A percentile compares a stretch with the other conserved stretches of the same genome.
Conservation (phyloP, 306 rosid species). For the Mimosa pudica region DNA sequence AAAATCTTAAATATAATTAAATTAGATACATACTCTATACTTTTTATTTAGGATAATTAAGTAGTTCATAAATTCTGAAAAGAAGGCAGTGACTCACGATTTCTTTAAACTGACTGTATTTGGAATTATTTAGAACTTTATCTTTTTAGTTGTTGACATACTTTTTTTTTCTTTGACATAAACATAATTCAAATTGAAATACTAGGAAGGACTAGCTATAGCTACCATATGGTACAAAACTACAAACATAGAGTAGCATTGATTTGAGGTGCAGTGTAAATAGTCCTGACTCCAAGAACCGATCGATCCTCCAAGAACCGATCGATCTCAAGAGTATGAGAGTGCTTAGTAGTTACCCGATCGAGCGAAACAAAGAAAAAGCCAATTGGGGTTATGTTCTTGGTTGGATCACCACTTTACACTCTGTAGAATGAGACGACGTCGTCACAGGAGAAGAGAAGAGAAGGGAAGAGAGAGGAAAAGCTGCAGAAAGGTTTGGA, state of each 20-base stretch:
- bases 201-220: neutral
- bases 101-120: too few relatives aligned
- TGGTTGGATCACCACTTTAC: too few relatives aligned
- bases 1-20: too few relatives aligned
- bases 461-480: slow-evolving; percentile 32
- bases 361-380: neutral
- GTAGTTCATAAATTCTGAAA: too few relatives aligned
- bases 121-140: too few relatives aligned
- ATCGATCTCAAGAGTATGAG: neutral
- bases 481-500: slow-evolving; percentile 54
- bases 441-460: neutral
- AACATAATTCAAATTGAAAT: too few relatives aligned
- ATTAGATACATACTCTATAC: too few relatives aligned
- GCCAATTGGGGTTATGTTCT: neutral
- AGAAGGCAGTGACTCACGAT: too few relatives aligned
- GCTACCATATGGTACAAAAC: neutral
- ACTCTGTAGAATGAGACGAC: neutral
- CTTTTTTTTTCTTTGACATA: too few relatives aligned
- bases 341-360: neutral
- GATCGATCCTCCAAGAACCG: neutral
- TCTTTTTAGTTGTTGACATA: too few relatives aligned
- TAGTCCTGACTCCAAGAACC: neutral
- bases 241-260: neutral
- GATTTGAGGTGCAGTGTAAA: neutral
- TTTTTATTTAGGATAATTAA: too few relatives aligned